Evolutionary conservation across 805 yeast species (phyloP).

Genomic region (Tetrapisispora arboricola): DNA sequence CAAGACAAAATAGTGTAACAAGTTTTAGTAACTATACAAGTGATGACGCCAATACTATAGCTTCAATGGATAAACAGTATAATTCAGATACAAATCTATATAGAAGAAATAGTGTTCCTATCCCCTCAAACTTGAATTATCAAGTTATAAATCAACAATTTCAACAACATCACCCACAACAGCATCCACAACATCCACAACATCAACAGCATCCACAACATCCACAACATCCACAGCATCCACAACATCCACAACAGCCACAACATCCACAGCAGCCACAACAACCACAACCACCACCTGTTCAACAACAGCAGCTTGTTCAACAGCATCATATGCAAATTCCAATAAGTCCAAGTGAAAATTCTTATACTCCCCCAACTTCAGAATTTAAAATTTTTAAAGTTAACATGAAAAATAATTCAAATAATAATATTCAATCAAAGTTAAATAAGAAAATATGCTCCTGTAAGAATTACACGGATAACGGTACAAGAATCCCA

Average conservation of each 20-base stretch:
- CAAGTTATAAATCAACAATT: not conserved
- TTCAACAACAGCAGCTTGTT: no score
- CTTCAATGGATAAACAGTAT: constrained; percentile 1
- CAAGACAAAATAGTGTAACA: constrained; percentile 3
- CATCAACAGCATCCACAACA: not conserved
- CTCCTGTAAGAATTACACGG: constrained; percentile 2
- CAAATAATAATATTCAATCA: not conserved
- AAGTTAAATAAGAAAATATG: not conserved
- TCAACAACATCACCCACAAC: not conserved
- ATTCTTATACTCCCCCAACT: not conserved
- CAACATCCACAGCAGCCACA: not conserved
- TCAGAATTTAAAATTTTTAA: constrained; percentile 1
- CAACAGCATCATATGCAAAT: no score
- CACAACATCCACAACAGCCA: not conserved
- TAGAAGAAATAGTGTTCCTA: constrained; percentile 1
- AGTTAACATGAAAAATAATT: not conserved
- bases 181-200: not conserved
- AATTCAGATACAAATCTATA: not conserved
- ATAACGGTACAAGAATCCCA: constrained; percentile 33
- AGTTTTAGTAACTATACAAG: not conserved
- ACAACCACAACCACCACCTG: no score
- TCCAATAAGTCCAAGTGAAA: constrained; percentile 1
- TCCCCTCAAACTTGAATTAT: not conserved
- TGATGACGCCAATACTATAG: not conserved
- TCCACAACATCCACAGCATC: not conserved